Evolutionary conservation across 1,284 basidiomycete genomes (phyloP).

Genomic region (Takashimella tepidaria): DNA sequence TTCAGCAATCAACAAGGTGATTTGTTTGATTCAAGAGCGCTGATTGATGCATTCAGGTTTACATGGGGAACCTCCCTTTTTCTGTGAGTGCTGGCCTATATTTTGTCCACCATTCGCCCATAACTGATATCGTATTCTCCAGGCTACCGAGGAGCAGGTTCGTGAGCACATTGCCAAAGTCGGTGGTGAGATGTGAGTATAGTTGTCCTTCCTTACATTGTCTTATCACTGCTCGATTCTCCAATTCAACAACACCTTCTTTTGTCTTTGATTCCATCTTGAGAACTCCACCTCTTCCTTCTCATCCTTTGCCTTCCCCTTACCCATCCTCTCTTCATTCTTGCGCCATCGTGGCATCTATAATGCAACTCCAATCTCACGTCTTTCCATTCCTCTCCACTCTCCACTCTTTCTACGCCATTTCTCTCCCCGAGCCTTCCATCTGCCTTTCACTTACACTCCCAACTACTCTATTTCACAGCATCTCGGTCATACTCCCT

Average conservation of each 20-base stretch:
- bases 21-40: no score
- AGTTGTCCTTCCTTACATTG: neutral
- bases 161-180: slow-evolving; percentile 33
- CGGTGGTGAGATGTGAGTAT: slow-evolving; percentile 42
- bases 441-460: no score
- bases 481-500: slow-evolving; percentile 35
- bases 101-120: neutral
- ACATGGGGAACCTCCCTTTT: slow-evolving; percentile 47
- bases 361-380: no score
- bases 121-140: neutral
- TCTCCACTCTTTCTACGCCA: no score
- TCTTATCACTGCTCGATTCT: neutral
- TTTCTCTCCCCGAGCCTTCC: no score
- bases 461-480: no score
- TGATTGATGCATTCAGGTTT: slow-evolving; percentile 34
- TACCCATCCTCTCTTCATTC: neutral
- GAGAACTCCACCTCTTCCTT: no score
- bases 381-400: no score
- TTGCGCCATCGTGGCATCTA: neutral
- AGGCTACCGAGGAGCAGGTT: slow-evolving; percentile 43
- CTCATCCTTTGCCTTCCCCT: neutral
- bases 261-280: no score
- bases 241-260: no score
- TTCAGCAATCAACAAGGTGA: no score
- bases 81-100: slow-evolving; percentile 16